Evolutionary conservation across 495 filamentous ascomycete genomes (phyloP).

Genomic region (Hypoxylon intermedium): DNA sequence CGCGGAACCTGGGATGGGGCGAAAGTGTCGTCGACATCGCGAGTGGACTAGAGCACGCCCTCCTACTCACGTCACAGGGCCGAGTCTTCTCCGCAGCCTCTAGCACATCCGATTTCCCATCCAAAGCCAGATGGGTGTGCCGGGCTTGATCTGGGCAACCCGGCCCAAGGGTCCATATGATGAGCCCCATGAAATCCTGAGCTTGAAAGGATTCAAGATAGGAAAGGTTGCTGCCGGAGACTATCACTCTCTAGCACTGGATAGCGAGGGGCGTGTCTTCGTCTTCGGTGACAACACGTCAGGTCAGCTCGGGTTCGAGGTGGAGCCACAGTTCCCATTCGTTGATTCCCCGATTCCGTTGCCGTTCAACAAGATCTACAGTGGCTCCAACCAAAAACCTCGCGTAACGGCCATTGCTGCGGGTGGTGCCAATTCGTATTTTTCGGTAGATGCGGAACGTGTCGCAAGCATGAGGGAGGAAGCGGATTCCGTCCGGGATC

Average conservation of each 20-base stretch:
- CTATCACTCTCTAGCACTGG: conserved; percentile 81
- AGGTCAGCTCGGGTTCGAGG: conserved; percentile 84
- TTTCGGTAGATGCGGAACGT: conserved; percentile 78
- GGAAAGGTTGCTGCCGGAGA: conserved; percentile 81
- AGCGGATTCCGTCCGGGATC: conserved; percentile 29
- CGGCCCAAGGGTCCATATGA: conserved; percentile 81
- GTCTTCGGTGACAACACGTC: conserved; percentile 88
- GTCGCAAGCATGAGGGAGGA: conserved; percentile 54
- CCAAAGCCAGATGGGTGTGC: conserved; percentile 83
- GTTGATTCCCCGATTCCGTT: conserved; percentile 74
- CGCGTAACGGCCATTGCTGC: conserved; percentile 77
- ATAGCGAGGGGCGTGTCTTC: conserved; percentile 78
- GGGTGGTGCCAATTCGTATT: conserved; percentile 84
- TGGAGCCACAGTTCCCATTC: conserved; percentile 62
- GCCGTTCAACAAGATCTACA: conserved; percentile 73
- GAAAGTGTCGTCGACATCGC: conserved; percentile 78
- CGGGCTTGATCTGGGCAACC: conserved; percentile 78
- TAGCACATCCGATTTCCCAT: conserved; percentile 77
- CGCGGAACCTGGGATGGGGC: conserved; percentile 68
- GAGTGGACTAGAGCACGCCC: conserved; percentile 81
- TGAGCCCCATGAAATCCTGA: conserved; percentile 69
- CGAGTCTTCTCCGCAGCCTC: conserved; percentile 86
- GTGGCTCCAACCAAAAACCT: conserved; percentile 62
- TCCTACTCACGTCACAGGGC: conserved; percentile 84
- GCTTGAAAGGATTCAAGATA: conserved; percentile 64